Conservation (phyloP, 768 basidiomycete species). For the Lactifluus pinguis region DNA sequence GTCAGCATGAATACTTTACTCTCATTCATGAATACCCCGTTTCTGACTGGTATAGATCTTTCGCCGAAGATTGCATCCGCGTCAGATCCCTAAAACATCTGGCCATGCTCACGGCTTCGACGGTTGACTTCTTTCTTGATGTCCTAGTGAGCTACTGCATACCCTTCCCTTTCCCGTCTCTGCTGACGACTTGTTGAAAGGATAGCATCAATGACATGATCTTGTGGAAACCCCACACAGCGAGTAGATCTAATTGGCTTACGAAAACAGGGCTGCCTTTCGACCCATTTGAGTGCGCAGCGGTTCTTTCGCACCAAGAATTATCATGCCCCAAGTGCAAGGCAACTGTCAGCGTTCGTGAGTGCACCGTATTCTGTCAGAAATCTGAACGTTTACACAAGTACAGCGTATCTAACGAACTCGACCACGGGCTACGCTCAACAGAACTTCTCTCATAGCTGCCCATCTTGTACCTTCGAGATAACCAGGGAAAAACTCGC, state of each 20-base stretch:
- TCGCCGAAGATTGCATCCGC: slow-evolving; percentile 22
- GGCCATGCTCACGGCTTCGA: background rate
- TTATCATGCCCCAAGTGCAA: slow-evolving; percentile 31
- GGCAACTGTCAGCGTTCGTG: slow-evolving; percentile 25
- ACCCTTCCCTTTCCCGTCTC: background rate
- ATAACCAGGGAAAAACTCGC: slow-evolving; percentile 37
- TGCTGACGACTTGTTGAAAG: slow-evolving; percentile 3
- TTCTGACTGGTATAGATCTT: slow-evolving; percentile 14
- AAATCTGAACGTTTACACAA: slow-evolving; percentile 4
- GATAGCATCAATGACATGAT: slow-evolving; percentile 18
- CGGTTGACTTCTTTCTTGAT: background rate
- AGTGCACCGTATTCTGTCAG: slow-evolving; percentile 14
- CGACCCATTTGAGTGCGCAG: slow-evolving; percentile 30
- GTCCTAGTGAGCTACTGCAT: slow-evolving; percentile 9
- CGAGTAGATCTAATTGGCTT: slow-evolving; percentile 18
- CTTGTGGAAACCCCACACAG: slow-evolving; percentile 13
- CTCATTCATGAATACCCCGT: background rate
- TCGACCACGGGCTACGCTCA: slow-evolving; percentile 42
- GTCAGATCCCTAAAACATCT: background rate
- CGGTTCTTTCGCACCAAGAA: slow-evolving; percentile 20
- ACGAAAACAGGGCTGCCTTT: slow-evolving; percentile 22
- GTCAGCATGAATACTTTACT: slow-evolving; percentile 19
- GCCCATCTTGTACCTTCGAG: slow-evolving; percentile 30
- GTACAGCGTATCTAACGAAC: slow-evolving; percentile 33
- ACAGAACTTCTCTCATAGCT: slow-evolving; percentile 30